Conservation (phyloP, 805 yeast species). For the Komagataella kurtzmanii region DNA sequence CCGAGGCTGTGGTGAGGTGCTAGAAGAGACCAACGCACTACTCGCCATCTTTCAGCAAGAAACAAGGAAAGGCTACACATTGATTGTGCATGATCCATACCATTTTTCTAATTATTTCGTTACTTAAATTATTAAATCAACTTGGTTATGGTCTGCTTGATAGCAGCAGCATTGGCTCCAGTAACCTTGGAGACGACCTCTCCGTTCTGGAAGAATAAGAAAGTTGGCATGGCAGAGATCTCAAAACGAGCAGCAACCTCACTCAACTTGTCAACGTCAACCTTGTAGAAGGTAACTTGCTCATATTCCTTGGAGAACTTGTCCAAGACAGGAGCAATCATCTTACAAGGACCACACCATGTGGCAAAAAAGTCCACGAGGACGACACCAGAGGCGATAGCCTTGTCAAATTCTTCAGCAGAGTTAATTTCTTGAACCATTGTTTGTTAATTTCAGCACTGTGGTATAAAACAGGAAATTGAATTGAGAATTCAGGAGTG, state of each 20-base stretch:
- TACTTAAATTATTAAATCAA: slow-evolving; percentile 11
- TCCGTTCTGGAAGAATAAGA: slow-evolving; percentile 73
- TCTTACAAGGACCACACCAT: slow-evolving; percentile 99
- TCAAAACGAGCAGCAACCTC: slow-evolving; percentile 59
- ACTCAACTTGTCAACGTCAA: slow-evolving; percentile 80
- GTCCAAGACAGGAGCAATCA: slow-evolving; percentile 88
- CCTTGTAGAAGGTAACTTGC: slow-evolving; percentile 67
- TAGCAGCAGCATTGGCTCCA: slow-evolving; percentile 83
- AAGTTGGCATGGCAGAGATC: slow-evolving; percentile 45
- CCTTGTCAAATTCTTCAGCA: slow-evolving; percentile 49
- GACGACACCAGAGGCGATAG: slow-evolving; percentile 59
- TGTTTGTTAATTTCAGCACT: slow-evolving; percentile 3
- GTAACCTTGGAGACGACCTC: slow-evolving; percentile 64
- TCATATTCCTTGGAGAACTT: slow-evolving; percentile 60
- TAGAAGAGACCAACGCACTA: not conserved
- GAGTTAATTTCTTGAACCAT: slow-evolving; percentile 41
- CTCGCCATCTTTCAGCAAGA: not conserved
- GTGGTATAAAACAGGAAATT: not conserved
- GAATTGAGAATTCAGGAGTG: not conserved
- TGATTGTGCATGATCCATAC: not conserved
- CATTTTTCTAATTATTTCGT: not conserved
- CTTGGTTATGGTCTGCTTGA: slow-evolving; percentile 42
- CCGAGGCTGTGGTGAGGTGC: not conserved
- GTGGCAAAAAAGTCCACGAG: slow-evolving; percentile 94
- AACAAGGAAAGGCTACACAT: not conserved